phyloP scores from a whole-genome alignment of 345 rosid species.

The Arabidopsis arenosa region DNA sequence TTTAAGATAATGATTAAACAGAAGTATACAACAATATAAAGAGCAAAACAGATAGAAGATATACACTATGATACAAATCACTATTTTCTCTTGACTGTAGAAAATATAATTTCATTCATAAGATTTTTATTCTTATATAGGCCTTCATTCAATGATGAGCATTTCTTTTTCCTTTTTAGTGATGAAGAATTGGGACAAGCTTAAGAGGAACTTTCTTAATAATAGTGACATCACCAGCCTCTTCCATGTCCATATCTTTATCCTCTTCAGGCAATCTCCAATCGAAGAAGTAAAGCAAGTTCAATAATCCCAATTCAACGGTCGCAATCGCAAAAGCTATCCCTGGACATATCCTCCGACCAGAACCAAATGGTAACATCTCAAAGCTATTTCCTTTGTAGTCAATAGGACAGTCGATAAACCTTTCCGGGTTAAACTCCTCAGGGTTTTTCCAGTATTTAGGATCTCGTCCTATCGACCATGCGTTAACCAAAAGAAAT shows the following conservation, averaged over 20 bases:
- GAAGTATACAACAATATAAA: too few relatives aligned
- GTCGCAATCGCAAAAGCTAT: background rate
- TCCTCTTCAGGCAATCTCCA: constrained; percentile 20
- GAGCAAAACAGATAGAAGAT: too few relatives aligned
- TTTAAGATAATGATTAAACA: too few relatives aligned
- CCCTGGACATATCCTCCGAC: constrained; percentile 11
- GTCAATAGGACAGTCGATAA: background rate
- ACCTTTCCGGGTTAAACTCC: background rate
- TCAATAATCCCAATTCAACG: background rate
- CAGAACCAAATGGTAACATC: constrained; percentile 11
- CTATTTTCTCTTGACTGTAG: too few relatives aligned
- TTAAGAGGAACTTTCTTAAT: constrained; percentile 35
- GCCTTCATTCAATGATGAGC: too few relatives aligned
- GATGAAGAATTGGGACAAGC: constrained; percentile 30
- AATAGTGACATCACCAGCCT: constrained; percentile 17
- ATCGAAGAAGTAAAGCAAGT: constrained; percentile 1
- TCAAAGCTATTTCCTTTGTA: constrained; percentile 12
- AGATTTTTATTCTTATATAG: too few relatives aligned
- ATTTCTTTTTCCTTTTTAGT: background rate
- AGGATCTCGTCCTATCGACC: constrained; percentile 22
- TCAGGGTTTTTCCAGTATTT: background rate
- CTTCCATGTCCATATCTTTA: constrained; percentile 27
- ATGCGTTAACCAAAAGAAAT: constrained; percentile 12
- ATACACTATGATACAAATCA: too few relatives aligned
- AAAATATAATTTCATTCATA: background rate